phyloP scores from a whole-genome alignment of 2,329 filamentous ascomycete genomes.

The Stachybotrys chlorohalonatus region DNA sequence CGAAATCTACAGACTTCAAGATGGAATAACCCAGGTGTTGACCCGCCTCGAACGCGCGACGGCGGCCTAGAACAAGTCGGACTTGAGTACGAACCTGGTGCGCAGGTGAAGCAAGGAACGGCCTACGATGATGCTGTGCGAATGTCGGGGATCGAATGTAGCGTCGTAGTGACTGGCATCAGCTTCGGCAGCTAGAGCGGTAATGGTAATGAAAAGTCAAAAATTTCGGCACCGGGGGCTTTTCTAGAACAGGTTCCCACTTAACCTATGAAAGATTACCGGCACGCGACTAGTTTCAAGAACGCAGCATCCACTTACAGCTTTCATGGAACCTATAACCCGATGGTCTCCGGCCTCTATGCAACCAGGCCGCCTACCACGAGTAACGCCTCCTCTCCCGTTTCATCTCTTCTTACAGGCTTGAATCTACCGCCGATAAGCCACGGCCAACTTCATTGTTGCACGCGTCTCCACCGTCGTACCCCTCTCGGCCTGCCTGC shows the following conservation, averaged over 20 bases:
- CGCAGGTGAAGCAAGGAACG: background rate
- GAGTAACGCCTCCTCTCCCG: too few species aligned
- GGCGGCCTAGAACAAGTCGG: background rate
- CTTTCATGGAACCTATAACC: too few species aligned
- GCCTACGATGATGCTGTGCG: background rate
- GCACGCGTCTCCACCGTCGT: background rate
- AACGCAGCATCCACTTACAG: too few species aligned
- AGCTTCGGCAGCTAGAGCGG: background rate
- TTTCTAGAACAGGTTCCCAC: too few species aligned
- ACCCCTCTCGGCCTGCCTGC: too few species aligned
- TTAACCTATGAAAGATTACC: too few species aligned
- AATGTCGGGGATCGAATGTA: background rate
- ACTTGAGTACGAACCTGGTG: background rate
- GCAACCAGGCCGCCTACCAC: too few species aligned
- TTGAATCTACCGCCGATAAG: background rate
- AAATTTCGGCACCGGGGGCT: too few species aligned
- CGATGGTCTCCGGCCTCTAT: too few species aligned
- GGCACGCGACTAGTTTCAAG: too few species aligned
- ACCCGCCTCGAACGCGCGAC: background rate
- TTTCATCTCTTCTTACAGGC: too few species aligned
- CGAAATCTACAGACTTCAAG: slow-evolving; percentile 1
- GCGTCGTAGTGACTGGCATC: background rate
- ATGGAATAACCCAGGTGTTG: background rate
- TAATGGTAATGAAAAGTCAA: too few species aligned
- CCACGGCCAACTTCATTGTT: background rate